Percentiles rank a stretch among this genome's conserved stretches.
Evolutionary conservation across 2,329 filamentous ascomycete species (phyloP).

Genomic region (Calonectria hawksworthii): DNA sequence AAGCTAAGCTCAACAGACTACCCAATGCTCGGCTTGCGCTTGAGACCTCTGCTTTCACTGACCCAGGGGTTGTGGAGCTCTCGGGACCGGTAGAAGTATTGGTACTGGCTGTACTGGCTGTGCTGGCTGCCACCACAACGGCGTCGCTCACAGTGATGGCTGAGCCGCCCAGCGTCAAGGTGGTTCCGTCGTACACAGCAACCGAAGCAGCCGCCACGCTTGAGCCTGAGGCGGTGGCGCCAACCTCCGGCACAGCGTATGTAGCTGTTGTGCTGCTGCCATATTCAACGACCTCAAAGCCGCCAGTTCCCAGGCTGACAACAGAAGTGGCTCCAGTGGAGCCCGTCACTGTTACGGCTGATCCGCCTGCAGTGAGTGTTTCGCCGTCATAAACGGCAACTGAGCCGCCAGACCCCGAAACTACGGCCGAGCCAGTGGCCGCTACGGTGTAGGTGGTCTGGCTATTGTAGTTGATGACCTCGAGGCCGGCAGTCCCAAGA

Average conservation of each 20-base stretch:
- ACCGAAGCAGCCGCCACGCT: not conserved
- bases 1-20: not conserved
- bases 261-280: not conserved
- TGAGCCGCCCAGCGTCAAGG: not conserved
- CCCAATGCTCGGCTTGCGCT: not conserved
- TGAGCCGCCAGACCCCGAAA: not conserved
- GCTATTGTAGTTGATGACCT: not conserved
- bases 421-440: not conserved
- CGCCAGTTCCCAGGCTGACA: not conserved
- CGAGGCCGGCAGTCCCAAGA: not conserved
- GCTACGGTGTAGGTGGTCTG: not conserved
- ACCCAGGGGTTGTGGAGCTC: not conserved
- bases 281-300: not conserved
- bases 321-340: not conserved
- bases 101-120: not conserved
- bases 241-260: not conserved
- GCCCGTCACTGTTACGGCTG: not conserved
- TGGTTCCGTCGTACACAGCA: not conserved
- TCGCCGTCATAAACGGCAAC: not conserved
- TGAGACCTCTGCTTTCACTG: not conserved
- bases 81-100: not conserved
- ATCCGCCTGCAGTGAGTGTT: not conserved
- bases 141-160: not conserved
- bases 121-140: not conserved
- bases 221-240: not conserved